Percentiles rank a stretch among this genome's conserved stretches.
These are phyloP conservation scores for Monascus ruber DNA, from an alignment of 2,329 filamentous ascomycete genomes.

Conservation along the genomic window DNA sequence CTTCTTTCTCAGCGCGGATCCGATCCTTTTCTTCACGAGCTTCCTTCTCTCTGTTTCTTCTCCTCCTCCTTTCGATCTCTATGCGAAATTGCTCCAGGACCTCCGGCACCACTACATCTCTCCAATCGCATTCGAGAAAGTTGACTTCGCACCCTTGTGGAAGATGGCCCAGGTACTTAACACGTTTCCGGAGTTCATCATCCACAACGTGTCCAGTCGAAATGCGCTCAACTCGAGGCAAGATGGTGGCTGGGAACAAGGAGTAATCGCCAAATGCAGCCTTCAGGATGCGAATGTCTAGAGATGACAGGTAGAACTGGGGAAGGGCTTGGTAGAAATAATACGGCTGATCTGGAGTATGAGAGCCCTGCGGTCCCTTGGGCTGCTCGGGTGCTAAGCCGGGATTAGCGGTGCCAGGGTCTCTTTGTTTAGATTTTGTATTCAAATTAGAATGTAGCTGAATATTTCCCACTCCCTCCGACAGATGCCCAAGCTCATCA, in stretches of 20 bases:
- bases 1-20: slow-evolving; percentile 66
- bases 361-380: slow-evolving; percentile 28
- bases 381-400: slow-evolving; percentile 5
- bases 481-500: slow-evolving; percentile 12
- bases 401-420: slow-evolving; percentile 2
- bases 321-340: slow-evolving; percentile 82
- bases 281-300: slow-evolving; percentile 88
- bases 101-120: slow-evolving; percentile 67
- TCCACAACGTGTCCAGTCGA: slow-evolving; percentile 81
- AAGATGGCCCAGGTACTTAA: slow-evolving; percentile 78
- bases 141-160: slow-evolving; percentile 84
- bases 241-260: slow-evolving; percentile 69
- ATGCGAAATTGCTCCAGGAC: slow-evolving; percentile 63
- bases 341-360: slow-evolving; percentile 47
- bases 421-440: slow-evolving; percentile 15
- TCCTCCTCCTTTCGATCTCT: slow-evolving; percentile 66
- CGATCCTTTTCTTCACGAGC: slow-evolving; percentile 77
- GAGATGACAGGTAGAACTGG: slow-evolving; percentile 78
- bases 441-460: slow-evolving; percentile 8
- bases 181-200: slow-evolving; percentile 67
- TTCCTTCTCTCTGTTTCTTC: slow-evolving; percentile 71
- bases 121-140: slow-evolving; percentile 92
- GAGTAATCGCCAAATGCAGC: slow-evolving; percentile 76
- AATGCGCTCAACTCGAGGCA: slow-evolving; percentile 80
- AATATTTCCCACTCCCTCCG: slow-evolving; percentile 14